These are phyloP conservation scores for Fusarium chaquense DNA, from an alignment of 2,329 filamentous ascomycete species.

Conservation along the genomic window DNA sequence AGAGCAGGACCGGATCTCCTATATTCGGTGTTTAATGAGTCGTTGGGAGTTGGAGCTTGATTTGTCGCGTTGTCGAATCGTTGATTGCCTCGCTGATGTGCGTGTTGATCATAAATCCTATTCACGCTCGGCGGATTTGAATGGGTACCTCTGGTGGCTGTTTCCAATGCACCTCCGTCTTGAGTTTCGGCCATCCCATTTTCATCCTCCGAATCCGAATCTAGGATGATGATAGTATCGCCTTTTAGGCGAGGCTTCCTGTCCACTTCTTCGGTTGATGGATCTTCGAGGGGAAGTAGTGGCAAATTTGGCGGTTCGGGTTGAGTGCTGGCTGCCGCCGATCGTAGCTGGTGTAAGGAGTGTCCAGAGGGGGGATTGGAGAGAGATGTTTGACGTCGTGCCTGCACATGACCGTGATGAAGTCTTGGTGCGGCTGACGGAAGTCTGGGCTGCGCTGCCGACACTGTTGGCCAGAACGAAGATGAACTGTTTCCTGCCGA, in stretches of 20 bases:
- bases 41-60: no score
- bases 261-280: background rate
- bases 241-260: background rate
- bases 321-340: background rate
- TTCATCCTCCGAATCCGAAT: background rate
- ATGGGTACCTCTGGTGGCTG: no score
- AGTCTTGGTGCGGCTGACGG: background rate
- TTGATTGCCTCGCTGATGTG: no score
- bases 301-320: background rate
- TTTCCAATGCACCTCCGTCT: no score
- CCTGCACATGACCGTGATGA: background rate
- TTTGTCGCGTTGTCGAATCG: no score
- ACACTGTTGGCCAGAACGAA: background rate
- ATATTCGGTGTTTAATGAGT: background rate
- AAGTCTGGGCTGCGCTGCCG: background rate
- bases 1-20: background rate
- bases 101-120: no score
- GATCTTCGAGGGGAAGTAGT: background rate
- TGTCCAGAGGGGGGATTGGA: background rate
- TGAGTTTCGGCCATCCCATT: no score
- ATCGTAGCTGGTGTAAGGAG: background rate
- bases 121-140: no score
- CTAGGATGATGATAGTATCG: background rate
- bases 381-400: background rate
- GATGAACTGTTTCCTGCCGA: background rate